Base-by-base conservation (phyloP, 164 flowering plant genomes). In the Magnolia sinica region DNA sequence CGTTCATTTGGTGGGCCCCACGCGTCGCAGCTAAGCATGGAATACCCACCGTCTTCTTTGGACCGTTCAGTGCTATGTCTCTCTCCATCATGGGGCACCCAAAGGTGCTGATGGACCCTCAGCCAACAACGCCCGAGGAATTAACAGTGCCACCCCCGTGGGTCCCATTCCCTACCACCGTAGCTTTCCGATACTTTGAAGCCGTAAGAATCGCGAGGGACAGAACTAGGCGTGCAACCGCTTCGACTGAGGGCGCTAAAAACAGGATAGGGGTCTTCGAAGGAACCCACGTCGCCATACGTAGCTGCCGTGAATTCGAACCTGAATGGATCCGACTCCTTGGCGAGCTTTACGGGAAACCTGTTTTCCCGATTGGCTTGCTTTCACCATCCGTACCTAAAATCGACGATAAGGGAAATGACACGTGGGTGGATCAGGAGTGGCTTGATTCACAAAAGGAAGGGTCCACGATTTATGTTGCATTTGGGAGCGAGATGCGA, bases 391-490 rank as follows among this genome's bases (percentile, higher is more conserved):
- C 16, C 8, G 20, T 29, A 13, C 5, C 64, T 1, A 31, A 52
- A 50, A 10, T 2, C 16, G 18, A 14, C 8, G 24, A 16, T 29
- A 64, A 19, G 13, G 51, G 8, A 50, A 51, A 71, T 24, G 45
- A 71, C 2, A 2, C 24, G 65, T 22, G 24, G 31, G 65, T 22
- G 27, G 59, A 8, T 10, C 8, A 1, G 27, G 20, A 29, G 50
- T 89, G 91, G 91, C 81, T 89, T 1, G 87, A 87, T n/a, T 6
- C 73, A 45, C 80, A 86, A 59, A 52, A 67, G 23, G 74, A 72
- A 0, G 79, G 77, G 16, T 77, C 83, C 0, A 81, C 78, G 1
- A 24, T 83, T 13, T 84, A 77, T 72, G 88, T 84, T 4, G 85
- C 84, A 20, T 84, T 86, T 76, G 88, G 88, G 31, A 82, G 81